phyloP scores from a whole-genome alignment of 345 rosid genomes.

The Lagerstroemia speciosa region DNA sequence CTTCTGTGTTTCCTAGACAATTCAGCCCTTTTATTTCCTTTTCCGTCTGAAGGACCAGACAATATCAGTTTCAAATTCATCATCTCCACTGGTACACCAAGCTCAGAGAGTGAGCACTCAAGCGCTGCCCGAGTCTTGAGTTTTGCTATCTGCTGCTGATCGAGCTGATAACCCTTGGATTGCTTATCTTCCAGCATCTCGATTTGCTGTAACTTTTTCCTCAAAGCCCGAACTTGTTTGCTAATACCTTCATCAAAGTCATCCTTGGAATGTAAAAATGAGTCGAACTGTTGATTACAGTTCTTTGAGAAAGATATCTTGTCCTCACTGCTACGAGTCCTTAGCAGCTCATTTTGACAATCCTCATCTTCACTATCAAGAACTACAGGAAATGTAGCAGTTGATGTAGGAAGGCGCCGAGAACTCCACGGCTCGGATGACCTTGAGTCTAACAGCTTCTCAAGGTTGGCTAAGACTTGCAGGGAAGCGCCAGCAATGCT shows the following conservation, averaged over 20 bases:
- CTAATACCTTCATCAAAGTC: slow-evolving; percentile 36
- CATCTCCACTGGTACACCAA: slow-evolving; percentile 49
- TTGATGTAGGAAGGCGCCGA: slow-evolving; percentile 76
- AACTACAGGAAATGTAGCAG: slow-evolving; percentile 72
- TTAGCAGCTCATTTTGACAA: slow-evolving; percentile 44
- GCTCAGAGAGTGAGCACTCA: slow-evolving; percentile 63
- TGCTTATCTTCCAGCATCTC: slow-evolving; percentile 84
- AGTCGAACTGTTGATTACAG: slow-evolving; percentile 33
- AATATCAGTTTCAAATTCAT: slow-evolving; percentile 27
- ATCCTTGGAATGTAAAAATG: slow-evolving; percentile 49
- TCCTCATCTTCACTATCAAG: slow-evolving; percentile 80
- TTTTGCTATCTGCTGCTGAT: slow-evolving; percentile 86
- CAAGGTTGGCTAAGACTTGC: slow-evolving; percentile 70
- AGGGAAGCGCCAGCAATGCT: slow-evolving; percentile 57
- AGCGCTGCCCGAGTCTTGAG: slow-evolving; percentile 59
- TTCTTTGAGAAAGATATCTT: slow-evolving; percentile 14
- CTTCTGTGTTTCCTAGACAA: slow-evolving; percentile 51
- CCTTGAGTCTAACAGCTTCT: slow-evolving; percentile 63
- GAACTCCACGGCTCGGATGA: slow-evolving; percentile 88
- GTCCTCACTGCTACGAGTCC: slow-evolving; percentile 48
- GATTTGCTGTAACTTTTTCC: slow-evolving; percentile 90
- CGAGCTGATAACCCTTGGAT: slow-evolving; percentile 61
- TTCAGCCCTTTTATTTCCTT: slow-evolving; percentile 44
- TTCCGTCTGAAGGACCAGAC: slow-evolving; percentile 34
- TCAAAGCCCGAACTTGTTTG: slow-evolving; percentile 66